Percentiles rank a stretch among this genome's conserved stretches.
Conservation (phyloP, 176 grass and related monocot species). For the Paspalum notatum region DNA sequence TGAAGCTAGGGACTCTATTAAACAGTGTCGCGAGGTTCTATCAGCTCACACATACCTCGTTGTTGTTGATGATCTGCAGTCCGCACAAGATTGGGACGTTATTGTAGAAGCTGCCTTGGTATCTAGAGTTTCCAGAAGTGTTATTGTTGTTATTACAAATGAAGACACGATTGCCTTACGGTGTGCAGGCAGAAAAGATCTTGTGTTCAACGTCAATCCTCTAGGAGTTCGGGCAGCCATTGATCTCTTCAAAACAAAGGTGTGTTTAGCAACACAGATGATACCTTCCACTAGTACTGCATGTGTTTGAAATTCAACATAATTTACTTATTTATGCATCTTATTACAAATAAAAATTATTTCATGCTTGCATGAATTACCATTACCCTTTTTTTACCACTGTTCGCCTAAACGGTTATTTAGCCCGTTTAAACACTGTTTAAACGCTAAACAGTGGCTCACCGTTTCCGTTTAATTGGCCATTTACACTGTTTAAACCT, state of each 20-base stretch:
- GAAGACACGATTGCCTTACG: not conserved
- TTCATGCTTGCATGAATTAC: too few species aligned
- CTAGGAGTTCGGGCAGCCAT: not conserved
- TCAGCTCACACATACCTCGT: not conserved
- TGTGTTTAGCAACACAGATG: not conserved
- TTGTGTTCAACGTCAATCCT: not conserved
- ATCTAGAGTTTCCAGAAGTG: not conserved
- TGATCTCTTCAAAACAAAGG: slow-evolving; percentile 1
- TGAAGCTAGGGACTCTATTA: not conserved
- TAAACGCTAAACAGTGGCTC: too few species aligned
- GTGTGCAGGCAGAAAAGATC: not conserved
- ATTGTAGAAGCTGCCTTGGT: not conserved
- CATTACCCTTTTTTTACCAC: too few species aligned
- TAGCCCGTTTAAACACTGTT: too few species aligned
- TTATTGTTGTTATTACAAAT: not conserved
- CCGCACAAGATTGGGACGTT: not conserved
- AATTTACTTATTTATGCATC: too few species aligned
- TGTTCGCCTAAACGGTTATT: too few species aligned
- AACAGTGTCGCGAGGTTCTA: not conserved
- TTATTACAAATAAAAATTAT: too few species aligned
- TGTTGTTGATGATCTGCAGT: not conserved
- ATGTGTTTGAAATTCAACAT: too few species aligned
- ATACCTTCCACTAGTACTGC: too few species aligned
- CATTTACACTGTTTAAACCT: too few species aligned
- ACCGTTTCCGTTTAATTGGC: too few species aligned